Conservation (phyloP, 2,329 filamentous ascomycete genomes). For the Incumbomyces delicatus region DNA sequence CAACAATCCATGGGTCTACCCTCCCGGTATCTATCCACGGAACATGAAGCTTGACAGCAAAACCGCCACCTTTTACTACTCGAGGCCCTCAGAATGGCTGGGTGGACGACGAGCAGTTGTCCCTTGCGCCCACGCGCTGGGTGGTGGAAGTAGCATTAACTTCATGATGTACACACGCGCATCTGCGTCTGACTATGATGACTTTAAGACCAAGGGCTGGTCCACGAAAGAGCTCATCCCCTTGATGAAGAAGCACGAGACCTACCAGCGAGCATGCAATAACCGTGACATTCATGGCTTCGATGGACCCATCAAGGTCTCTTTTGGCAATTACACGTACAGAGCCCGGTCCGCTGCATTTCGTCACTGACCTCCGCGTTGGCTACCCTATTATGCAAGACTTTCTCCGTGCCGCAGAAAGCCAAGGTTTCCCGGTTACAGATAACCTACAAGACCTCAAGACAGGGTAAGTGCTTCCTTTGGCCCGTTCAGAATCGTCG, state of each 20-base stretch:
- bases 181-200: conserved; percentile 58
- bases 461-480: conserved; percentile 25
- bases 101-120: conserved; percentile 62
- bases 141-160: conserved; percentile 65
- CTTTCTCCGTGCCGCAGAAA: conserved; percentile 62
- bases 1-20: conserved; percentile 69
- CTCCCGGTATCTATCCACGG: conserved; percentile 64
- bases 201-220: conserved; percentile 74
- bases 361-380: background rate
- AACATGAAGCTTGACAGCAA: conserved; percentile 72
- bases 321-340: conserved; percentile 65
- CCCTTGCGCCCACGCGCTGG: conserved; percentile 63
- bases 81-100: conserved; percentile 62
- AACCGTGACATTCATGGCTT: conserved; percentile 60
- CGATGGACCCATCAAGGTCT: conserved; percentile 73
- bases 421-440: conserved; percentile 63
- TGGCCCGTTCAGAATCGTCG: background rate
- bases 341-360: background rate
- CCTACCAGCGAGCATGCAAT: conserved; percentile 57
- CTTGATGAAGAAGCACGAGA: conserved; percentile 72
- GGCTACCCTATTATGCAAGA: conserved; percentile 72
- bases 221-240: conserved; percentile 64
- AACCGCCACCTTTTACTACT: conserved; percentile 74
- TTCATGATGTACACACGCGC: conserved; percentile 68
- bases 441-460: conserved; percentile 65